Evolutionary conservation across 805 yeast species (phyloP).

Genomic region (Wickerhamiella alocasiicola): DNA sequence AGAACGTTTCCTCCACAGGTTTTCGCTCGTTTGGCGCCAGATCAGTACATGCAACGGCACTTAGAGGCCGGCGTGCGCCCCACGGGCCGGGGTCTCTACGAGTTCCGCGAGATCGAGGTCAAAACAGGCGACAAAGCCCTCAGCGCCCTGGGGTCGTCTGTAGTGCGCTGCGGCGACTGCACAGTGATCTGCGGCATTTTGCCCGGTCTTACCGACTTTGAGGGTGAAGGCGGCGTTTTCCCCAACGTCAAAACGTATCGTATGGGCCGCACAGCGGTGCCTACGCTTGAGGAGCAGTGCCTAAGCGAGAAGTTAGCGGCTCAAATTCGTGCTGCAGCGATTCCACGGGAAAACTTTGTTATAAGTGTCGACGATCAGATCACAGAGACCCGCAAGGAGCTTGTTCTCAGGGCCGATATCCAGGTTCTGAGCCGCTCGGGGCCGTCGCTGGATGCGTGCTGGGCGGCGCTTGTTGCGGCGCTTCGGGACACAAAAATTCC

Average conservation of each 20-base stretch:
- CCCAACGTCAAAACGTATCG: conserved; percentile 68
- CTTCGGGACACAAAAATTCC: conserved; percentile 52
- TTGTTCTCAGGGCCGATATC: conserved; percentile 57
- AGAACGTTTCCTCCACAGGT: conserved; percentile 60
- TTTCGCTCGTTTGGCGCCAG: conserved; percentile 76
- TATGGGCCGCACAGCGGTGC: conserved; percentile 60
- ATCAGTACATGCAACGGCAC: conserved; percentile 67
- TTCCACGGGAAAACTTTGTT: conserved; percentile 33
- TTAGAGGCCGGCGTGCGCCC: conserved; percentile 67
- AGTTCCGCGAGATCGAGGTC: conserved; percentile 48
- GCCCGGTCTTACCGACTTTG: conserved; percentile 45
- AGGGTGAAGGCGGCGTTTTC: conserved; percentile 39
- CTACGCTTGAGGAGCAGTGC: conserved; percentile 75
- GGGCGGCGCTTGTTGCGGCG: conserved; percentile 56
- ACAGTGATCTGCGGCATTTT: conserved; percentile 59
- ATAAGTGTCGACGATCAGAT: conserved; percentile 23
- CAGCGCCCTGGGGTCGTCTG: conserved; percentile 50
- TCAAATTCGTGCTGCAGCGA: conserved; percentile 42
- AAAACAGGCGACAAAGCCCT: conserved; percentile 18
- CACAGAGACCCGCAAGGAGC: conserved; percentile 30
- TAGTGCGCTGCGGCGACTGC: conserved; percentile 58
- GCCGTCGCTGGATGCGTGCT: conserved; percentile 65
- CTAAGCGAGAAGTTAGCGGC: conserved; percentile 55
- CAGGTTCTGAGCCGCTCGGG: conserved; percentile 73
- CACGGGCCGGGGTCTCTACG: conserved; percentile 50